Percentiles rank a stretch among this genome's conserved stretches.
Evolutionary conservation across 345 rosid species (phyloP).

Genomic region (Heritiera littoralis): DNA sequence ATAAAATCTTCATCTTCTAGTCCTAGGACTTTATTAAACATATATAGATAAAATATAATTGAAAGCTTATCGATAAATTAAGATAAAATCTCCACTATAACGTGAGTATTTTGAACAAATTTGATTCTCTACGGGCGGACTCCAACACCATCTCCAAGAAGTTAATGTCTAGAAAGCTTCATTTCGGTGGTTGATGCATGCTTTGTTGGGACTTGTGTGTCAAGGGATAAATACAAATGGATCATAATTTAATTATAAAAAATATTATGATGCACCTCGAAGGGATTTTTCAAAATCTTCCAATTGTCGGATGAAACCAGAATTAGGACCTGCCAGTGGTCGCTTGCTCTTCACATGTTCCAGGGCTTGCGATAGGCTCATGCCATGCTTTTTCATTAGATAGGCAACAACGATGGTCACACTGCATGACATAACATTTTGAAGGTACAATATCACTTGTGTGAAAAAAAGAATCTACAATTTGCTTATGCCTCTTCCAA

Average conservation of each 20-base stretch:
- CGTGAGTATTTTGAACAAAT: no score
- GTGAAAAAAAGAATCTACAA: neutral
- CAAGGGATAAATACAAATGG: neutral
- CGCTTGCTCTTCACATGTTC: conserved; percentile 40
- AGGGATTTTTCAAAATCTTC: conserved; percentile 49
- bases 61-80: no score
- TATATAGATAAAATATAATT: no score
- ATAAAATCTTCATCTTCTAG: no score
- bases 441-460: neutral
- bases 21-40: no score
- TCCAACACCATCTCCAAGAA: no score
- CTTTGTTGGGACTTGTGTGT: neutral
- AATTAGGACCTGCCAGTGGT: conserved; percentile 50
- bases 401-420: conserved; percentile 43
- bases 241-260: neutral
- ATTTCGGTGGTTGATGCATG: neutral
- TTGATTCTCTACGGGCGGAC: no score
- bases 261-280: conserved; percentile 32
- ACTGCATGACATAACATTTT: conserved; percentile 27
- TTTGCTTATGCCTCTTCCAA: neutral
- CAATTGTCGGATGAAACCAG: conserved; percentile 56
- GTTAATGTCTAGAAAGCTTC: neutral
- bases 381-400: conserved; percentile 41
- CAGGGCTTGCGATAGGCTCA: conserved; percentile 42
- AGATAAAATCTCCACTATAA: no score